Percentiles rank a stretch among this genome's conserved stretches.
Evolutionary conservation across 225 moss, liverwort and hornwort genomes (phyloP).

Genomic region (Neckera pumila): DNA sequence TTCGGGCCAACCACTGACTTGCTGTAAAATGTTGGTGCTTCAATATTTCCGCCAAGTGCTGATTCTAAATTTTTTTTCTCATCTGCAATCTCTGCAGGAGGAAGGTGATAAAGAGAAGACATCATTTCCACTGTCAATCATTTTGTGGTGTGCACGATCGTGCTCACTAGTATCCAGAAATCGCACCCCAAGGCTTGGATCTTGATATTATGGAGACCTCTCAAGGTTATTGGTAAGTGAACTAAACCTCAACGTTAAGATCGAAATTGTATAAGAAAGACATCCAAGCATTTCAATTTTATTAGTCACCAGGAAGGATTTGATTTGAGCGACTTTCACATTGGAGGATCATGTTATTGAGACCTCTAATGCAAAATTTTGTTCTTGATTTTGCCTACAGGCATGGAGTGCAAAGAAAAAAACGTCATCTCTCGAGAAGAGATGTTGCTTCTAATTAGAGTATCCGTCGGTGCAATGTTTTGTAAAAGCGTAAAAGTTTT

Average conservation of each 20-base stretch:
- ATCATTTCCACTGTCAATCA: slow-evolving; percentile 19
- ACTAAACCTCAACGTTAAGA: background rate
- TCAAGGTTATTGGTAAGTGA: slow-evolving; percentile 9
- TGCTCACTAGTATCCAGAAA: slow-evolving; percentile 7
- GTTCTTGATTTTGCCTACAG: background rate
- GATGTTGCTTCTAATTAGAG: background rate
- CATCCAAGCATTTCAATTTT: background rate
- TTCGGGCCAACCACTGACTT: background rate
- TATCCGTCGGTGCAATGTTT: background rate
- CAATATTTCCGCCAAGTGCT: background rate
- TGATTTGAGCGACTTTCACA: background rate
- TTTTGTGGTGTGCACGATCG: slow-evolving; percentile 33
- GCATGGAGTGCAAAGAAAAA: background rate
- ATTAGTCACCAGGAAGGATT: background rate
- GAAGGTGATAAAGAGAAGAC: slow-evolving; percentile 7
- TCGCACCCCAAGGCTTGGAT: background rate
- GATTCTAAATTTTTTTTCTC: background rate
- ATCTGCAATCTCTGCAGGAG: background rate
- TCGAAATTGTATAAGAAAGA: background rate
- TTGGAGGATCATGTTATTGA: background rate
- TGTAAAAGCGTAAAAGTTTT: background rate
- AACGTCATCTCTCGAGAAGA: background rate
- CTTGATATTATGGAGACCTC: background rate
- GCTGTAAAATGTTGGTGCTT: background rate
- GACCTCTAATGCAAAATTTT: background rate